A percentile compares a stretch with the other conserved stretches of the same genome.
These are phyloP conservation scores for Ceratocystis huliohia DNA, from an alignment of 2,329 filamentous ascomycete species.

Conservation along the genomic window DNA sequence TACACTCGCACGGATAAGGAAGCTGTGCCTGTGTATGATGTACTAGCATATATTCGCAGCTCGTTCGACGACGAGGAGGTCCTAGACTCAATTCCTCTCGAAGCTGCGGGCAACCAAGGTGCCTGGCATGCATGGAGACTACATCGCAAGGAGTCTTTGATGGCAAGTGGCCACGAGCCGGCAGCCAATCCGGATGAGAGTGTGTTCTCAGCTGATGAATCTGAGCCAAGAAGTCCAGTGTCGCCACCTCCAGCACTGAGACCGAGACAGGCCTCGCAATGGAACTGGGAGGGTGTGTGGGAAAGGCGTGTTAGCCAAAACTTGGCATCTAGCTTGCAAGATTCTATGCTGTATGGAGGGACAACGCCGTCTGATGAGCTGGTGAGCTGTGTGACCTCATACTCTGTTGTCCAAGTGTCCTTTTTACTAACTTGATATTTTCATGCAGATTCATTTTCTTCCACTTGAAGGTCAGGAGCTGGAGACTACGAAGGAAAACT, in stretches of 20 bases:
- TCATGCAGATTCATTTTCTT: conserved; percentile 50
- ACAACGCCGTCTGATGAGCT: conserved; percentile 52
- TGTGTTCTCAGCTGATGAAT: conserved; percentile 16
- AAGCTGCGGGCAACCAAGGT: conserved; percentile 75
- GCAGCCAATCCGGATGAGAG: conserved; percentile 4
- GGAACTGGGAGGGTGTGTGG: conserved; percentile 98
- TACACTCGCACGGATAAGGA: conserved; percentile 33
- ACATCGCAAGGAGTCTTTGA: conserved; percentile 40
- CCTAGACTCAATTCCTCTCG: conserved; percentile 65
- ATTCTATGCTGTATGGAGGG: conserved; percentile 64
- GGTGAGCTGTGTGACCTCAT: conserved; percentile 38
- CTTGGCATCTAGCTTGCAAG: conserved; percentile 63
- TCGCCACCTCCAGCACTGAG: conserved; percentile 18
- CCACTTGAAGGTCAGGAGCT: conserved; percentile 49
- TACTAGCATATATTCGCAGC: conserved; percentile 69
- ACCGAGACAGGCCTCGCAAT: conserved; percentile 59
- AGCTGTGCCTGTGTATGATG: conserved; percentile 47
- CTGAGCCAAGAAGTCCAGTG: conserved; percentile 13
- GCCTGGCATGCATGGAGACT: conserved; percentile 91
- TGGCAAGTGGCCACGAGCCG: conserved; percentile 29
- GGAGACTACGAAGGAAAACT: conserved; percentile 44
- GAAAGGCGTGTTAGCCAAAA: conserved; percentile 74
- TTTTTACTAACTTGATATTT: conserved; percentile 17
- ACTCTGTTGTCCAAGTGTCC: conserved; percentile 17
- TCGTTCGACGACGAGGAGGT: conserved; percentile 67